phyloP scores from a whole-genome alignment of 495 filamentous ascomycete species.

The Aspergillus kassunensis region DNA sequence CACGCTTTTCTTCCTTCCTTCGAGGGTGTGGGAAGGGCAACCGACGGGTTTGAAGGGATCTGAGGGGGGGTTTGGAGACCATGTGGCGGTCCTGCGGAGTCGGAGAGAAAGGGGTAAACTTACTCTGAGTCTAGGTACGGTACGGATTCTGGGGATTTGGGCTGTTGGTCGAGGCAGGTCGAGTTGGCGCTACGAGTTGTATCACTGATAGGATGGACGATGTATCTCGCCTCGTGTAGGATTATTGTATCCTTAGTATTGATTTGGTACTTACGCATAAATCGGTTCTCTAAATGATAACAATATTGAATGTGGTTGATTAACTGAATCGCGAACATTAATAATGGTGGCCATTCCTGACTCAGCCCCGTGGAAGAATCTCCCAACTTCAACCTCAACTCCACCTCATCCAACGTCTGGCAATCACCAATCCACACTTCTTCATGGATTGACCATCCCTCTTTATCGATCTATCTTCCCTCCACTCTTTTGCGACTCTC shows the following conservation, averaged over 20 bases:
- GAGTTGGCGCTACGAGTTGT: not conserved
- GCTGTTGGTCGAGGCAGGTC: not conserved
- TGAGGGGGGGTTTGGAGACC: not conserved
- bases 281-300: not conserved
- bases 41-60: constrained; percentile 1
- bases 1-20: constrained; percentile 28
- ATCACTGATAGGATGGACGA: constrained; percentile 5
- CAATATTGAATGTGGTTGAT: not conserved
- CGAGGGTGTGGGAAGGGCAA: constrained; percentile 20
- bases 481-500: constrained; percentile 13
- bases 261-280: constrained; percentile 7
- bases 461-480: constrained; percentile 16
- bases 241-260: constrained; percentile 7
- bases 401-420: constrained; percentile 3
- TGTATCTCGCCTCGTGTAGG: constrained; percentile 4
- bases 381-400: constrained; percentile 3
- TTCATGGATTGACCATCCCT: constrained; percentile 11
- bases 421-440: not conserved
- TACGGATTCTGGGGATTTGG: not conserved
- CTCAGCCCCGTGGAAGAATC: constrained; percentile 13
- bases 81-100: constrained; percentile 2
- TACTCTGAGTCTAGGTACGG: not conserved
- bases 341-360: constrained; percentile 12
- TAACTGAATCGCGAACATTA: not conserved
- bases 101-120: not conserved